Evolutionary conservation across 1,284 basidiomycete genomes (phyloP).

Genomic region (Neolentinus lepideus): DNA sequence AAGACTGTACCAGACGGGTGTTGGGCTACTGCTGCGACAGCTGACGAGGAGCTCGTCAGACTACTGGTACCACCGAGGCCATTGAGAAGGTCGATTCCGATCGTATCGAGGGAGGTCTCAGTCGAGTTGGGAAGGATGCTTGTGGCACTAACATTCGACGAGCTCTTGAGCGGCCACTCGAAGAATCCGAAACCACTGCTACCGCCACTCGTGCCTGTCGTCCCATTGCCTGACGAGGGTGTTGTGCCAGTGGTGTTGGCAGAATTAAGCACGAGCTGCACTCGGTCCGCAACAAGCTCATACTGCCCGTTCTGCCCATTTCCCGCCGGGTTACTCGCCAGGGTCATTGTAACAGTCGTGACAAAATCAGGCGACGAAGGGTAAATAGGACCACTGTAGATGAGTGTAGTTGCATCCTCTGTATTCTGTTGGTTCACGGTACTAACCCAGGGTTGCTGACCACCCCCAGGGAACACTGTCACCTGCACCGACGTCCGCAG

Average conservation of each 20-base stretch:
- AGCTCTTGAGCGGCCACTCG: slow-evolving; percentile 62
- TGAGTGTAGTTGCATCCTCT: slow-evolving; percentile 49
- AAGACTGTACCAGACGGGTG: slow-evolving; percentile 62
- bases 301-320: slow-evolving; percentile 60
- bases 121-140: slow-evolving; percentile 58
- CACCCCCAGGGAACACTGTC: slow-evolving; percentile 73
- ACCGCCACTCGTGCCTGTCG: slow-evolving; percentile 17
- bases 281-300: slow-evolving; percentile 75
- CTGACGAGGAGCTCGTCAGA: slow-evolving; percentile 26
- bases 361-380: slow-evolving; percentile 68
- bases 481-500: slow-evolving; percentile 79
- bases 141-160: slow-evolving; percentile 44
- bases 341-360: slow-evolving; percentile 66
- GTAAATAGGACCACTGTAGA: slow-evolving; percentile 82
- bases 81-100: slow-evolving; percentile 54
- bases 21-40: slow-evolving; percentile 52
- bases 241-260: slow-evolving; percentile 33
- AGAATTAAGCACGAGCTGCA: slow-evolving; percentile 70
- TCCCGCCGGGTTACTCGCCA: slow-evolving; percentile 54
- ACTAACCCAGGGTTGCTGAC: slow-evolving; percentile 55
- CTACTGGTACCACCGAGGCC: slow-evolving; percentile 40
- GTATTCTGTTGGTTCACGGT: slow-evolving; percentile 72
- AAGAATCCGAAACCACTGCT: slow-evolving; percentile 65
- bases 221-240: slow-evolving; percentile 19
- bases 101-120: slow-evolving; percentile 62